Base-by-base conservation (phyloP, 2,329 filamentous ascomycete species). In the Kalaharituber pfeilii region DNA sequence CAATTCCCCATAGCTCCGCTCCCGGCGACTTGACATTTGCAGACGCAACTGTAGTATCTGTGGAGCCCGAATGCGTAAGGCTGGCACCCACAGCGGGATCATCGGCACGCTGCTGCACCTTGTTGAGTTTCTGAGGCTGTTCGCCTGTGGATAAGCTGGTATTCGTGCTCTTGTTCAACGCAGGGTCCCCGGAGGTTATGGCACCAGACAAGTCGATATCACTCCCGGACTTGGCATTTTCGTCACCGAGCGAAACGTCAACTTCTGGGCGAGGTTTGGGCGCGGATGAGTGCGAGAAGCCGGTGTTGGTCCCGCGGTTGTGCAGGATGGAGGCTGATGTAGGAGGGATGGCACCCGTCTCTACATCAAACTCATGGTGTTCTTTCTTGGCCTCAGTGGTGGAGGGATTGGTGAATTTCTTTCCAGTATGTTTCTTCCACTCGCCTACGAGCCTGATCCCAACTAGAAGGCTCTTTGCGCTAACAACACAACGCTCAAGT, bases 391-490 rank as follows among this genome's bases (percentile, higher is more conserved):
- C 42, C 15, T 47, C 6, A 13, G 15, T 39, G 15, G 33, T 5
- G 33, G 33, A 15, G 7, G 2, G 4, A 15, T 3, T 5, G 1
- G 33, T 15, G 15, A 18, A 15, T 15, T 13, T 15, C 42, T 47
- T 57, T 2, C 30, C 61, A 13, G 62, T 65, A 0, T 62, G 66
- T 3, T 62, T 59, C 66, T 84, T 91, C 88, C 91, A 96, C 69
- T 94, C 88, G 3, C 80, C 78, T 28, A 98, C 65, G 61, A 98
- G 67, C 56, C 91, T 73, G 18, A 79, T 80, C 3, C 81, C 88
- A 7, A 84, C 76, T 4, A 95, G 69, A 58, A 98, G 67, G 60
- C 87, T 88, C 75, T 98, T 98, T 51, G 82, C 83, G 0, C 87
- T 87, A 51, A 96, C 72, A 4, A 84, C 79, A 1, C 78, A 87